Evolutionary conservation across 768 basidiomycete species (phyloP).

Genomic region (Paxillus rubicundulus): DNA sequence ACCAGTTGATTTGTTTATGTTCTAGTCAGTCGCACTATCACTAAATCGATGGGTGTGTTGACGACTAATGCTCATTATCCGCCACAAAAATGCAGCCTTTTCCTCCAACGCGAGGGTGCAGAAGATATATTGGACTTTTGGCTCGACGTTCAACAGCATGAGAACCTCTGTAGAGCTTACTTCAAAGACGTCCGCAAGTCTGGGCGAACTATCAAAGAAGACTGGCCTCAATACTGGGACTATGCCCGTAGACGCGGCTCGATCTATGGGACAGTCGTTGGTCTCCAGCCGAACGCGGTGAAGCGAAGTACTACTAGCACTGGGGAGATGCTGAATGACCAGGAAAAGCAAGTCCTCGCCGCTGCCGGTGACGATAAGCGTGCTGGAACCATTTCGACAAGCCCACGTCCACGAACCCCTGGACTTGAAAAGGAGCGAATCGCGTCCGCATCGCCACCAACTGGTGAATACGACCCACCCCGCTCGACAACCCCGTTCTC

Average conservation of each 20-base stretch:
- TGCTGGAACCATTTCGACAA: constrained; percentile 54
- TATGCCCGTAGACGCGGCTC: constrained; percentile 90
- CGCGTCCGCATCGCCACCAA: constrained; percentile 47
- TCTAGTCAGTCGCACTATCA: constrained; percentile 68
- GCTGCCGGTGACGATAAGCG: constrained; percentile 43
- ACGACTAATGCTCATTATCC: constrained; percentile 6
- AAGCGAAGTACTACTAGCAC: constrained; percentile 85
- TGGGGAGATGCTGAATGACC: constrained; percentile 65
- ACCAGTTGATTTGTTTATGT: constrained; percentile 98
- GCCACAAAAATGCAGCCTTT: constrained; percentile 55
- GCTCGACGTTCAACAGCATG: constrained; percentile 99
- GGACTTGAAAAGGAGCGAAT: constrained; percentile 33
- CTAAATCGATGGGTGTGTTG: neutral
- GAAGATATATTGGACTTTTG: constrained; percentile 98
- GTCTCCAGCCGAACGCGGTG: constrained; percentile 55
- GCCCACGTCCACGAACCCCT: constrained; percentile 50
- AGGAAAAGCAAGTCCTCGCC: constrained; percentile 66
- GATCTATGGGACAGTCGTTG: constrained; percentile 89
- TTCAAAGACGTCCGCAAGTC: constrained; percentile 99
- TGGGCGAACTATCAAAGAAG: constrained; percentile 87
- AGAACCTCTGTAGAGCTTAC: constrained; percentile 97
- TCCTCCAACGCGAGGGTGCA: constrained; percentile 91
- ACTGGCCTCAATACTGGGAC: constrained; percentile 99
- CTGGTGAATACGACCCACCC: constrained; percentile 46
- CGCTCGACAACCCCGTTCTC: constrained; percentile 82